Percentiles rank a stretch among this genome's conserved stretches.
Evolutionary conservation across 176 grass and related monocot species (phyloP).

Genomic region (Bonia amplexicaulis): DNA sequence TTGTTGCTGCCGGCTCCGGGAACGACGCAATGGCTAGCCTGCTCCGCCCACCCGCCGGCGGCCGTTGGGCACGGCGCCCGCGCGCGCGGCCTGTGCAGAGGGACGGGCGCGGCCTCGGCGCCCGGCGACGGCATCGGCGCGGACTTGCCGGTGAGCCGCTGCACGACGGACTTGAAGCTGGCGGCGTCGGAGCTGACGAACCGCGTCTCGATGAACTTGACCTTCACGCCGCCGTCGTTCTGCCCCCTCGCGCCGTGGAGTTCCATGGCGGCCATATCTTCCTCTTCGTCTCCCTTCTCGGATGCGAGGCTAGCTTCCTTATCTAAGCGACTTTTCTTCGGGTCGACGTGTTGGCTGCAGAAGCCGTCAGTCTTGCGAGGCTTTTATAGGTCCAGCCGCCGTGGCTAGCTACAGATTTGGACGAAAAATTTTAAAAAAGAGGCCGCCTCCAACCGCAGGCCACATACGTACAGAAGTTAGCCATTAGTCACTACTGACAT

Average conservation of each 20-base stretch:
- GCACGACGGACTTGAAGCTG: slow-evolving; percentile 73
- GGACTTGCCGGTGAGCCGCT: slow-evolving; percentile 56
- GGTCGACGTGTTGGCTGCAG: background rate
- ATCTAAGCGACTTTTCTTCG: background rate
- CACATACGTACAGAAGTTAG: background rate
- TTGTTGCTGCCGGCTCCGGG: background rate
- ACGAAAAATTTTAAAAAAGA: fast-evolving
- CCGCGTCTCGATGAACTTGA: slow-evolving; percentile 76
- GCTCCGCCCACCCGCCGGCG: background rate
- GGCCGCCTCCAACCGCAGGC: background rate
- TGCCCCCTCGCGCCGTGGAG: slow-evolving; percentile 7
- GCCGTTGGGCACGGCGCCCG: background rate
- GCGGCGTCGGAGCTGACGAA: slow-evolving; percentile 65
- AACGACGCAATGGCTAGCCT: background rate
- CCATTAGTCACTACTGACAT: fast-evolving
- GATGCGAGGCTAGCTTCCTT: background rate
- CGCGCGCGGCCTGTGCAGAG: slow-evolving; percentile 15
- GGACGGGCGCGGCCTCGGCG: background rate
- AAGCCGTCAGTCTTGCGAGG: background rate
- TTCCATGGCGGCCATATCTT: slow-evolving; percentile 8
- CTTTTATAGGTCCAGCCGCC: slow-evolving; percentile 29
- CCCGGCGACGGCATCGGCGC: background rate
- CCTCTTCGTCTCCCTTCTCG: background rate
- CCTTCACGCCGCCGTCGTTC: slow-evolving; percentile 32
- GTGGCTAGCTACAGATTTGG: background rate